Percentiles rank a stretch among this genome's conserved stretches.
Conservation (phyloP, 108 stramenopile species). For the Fragilaria crotonensis region DNA sequence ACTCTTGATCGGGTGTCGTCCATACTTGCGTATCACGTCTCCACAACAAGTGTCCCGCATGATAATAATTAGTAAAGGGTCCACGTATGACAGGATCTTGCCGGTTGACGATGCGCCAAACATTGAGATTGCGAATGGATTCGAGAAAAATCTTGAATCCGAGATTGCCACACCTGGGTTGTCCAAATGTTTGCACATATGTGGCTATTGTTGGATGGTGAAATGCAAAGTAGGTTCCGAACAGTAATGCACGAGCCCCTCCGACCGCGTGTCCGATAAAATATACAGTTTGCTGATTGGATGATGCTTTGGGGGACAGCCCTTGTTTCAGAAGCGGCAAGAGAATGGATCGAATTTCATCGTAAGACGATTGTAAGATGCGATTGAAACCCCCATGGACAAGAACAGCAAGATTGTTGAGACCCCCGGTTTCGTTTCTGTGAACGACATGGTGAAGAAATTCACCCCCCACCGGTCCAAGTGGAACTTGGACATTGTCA, state of each 20-base stretch:
- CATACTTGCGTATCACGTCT: background rate
- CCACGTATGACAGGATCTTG: slow-evolving; percentile 2
- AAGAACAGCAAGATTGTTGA: background rate
- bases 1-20: background rate
- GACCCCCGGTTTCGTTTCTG: background rate
- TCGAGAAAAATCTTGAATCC: slow-evolving; percentile 2
- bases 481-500: background rate
- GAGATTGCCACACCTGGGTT: slow-evolving; percentile 7
- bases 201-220: background rate
- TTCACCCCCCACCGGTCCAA: background rate
- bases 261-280: slow-evolving; percentile 6
- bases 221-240: slow-evolving; percentile 11
- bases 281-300: background rate
- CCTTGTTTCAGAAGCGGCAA: background rate
- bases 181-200: slow-evolving; percentile 3
- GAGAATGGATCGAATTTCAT: no score
- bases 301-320: background rate
- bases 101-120: slow-evolving; percentile 7
- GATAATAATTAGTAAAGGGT: slow-evolving; percentile 4
- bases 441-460: background rate
- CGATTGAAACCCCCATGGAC: background rate
- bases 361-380: no score
- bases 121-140: slow-evolving; percentile 2
- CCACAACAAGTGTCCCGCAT: slow-evolving; percentile 12
- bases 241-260: slow-evolving; percentile 6